Evolutionary conservation across 495 filamentous ascomycete genomes (phyloP), one percentile per base, ranked within the genome.

Genomic region (Lepraria neglecta): DNA sequence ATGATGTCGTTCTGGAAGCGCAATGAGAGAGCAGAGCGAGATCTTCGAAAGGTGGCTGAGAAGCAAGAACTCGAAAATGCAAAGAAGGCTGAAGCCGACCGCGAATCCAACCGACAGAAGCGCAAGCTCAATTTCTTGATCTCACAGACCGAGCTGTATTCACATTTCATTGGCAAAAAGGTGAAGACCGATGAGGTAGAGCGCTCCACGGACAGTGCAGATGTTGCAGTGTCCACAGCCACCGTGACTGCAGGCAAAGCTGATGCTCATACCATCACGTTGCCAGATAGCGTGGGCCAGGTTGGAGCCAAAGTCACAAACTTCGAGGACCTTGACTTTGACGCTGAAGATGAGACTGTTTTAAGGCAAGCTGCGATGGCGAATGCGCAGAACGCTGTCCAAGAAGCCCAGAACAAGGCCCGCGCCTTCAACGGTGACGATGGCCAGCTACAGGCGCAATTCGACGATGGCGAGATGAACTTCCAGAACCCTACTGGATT

Each of bases 1-100:
- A 99, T 99, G 94, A 94, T 97, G 85, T 83, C 87, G 33, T 99
- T 97, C 84, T 99, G 94, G 94, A 97, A 97, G 72, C 87, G 92
- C 53, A 99, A 99, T 73, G 94, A 99, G 75, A 84, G 91, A 44
- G 95, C 97, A 69, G 94, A 99, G 74, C 88, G 95, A 63, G 94
- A 97, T 68, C 77, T 95, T 61, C 86, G 94, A 55, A 95, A 95
- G 71, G 83, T 89, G 51, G 95, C 94, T 15, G 94, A 99, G 77
- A 89, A 87, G 70, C 92, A 97, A 73, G 95, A 97, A 74, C 83
- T 97, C 21, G 94, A 99, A 70, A 92, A 92, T 65, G 92, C 94
- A 28, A 92, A 92, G 75, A 95, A 91, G 75, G 92, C 90, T 56
- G 94, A 99, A 74, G 92, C 92, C 2, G 92, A 96, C 61, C 91